Base-by-base conservation (phyloP, 2,329 filamentous ascomycete species). In the Phialophora expanda region DNA sequence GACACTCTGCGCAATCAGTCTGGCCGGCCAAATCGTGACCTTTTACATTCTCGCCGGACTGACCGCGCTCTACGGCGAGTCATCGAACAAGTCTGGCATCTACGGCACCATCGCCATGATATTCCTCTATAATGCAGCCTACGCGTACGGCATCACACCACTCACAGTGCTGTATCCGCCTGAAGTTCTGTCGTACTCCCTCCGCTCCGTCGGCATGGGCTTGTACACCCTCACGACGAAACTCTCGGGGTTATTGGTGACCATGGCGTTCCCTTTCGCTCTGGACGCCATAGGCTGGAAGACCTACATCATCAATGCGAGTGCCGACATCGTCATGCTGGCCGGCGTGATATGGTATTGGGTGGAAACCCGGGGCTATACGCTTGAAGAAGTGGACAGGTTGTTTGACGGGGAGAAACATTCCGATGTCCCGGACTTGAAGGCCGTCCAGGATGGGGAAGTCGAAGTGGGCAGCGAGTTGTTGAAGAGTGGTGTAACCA, bases 31-130 rank as follows among this genome's bases (percentile, higher is more conserved):
- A 2, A 76, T 79, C 1, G 62, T 80, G 17, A 83, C 79, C 28
- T 78, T 86, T 1, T 85, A 84, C 68, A 76, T 85, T 59, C 80
- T 86, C 32, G 84, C 83, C 1, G 82, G 77, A 1, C 74, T 86
- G 3, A 81, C 82, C 7, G 84, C 84, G 30, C 72, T 70, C 1
- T 79, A 78, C 56, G 77, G 79, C 12, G 70, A 73, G 60, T 78
- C 76, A 38, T 75, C 72, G 1, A 75, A 80, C 66, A 74, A 72
- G 6, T 76, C 78, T 5, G 79, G 75, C 20, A 75, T 81, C 24
- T 82, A 81, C 61, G 77, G 77, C 24, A 79, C 77, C 1, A 76
- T 78, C 22, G 75, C 75, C 0, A 68, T 75, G 7, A 75, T 77
- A 14, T 78, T 77, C 63, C 67, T 78, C 7, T 78, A 76, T 66